Base-by-base conservation (phyloP, 768 basidiomycete species). In the Tremella mesenterica region DNA sequence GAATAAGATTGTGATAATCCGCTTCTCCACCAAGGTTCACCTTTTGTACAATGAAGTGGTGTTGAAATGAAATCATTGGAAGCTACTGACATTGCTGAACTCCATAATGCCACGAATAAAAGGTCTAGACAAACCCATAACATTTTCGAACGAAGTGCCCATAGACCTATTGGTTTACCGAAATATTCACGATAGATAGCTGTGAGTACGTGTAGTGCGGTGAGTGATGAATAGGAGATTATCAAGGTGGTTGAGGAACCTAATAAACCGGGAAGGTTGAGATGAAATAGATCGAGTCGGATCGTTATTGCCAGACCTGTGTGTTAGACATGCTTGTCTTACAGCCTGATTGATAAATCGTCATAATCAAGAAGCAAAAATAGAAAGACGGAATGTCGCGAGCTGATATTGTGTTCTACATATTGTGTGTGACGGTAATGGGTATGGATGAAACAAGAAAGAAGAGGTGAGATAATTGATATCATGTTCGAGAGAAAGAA, bases 91-190 rank as follows among this genome's bases (percentile, higher is more conserved):
- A 72, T 47, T 9, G 58, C 59, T 3, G 61, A 64, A 7, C 64
- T 66, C 73, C 73, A 74, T 1, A 74, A 52, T 0, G 59, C 69
- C 43, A 74, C 66, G 51, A 72, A 70, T 27, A 71, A 34, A 21
- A 74, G 58, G 50, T 74, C 73, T 14, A 71, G 52, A 39, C 70
- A 72, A n/a, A 70, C 69, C 64, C 69, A 74, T 12, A 72, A 48
- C 64, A 74, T 72, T 50, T 74, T 74, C 46, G 63, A 66, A 14
- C 67, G 57, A 18, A 74, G 59, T 18, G 64, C 66, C 73, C 73
- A 74, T 1, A 74, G 56, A 25, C 73, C 73, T 49, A 74, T 70
- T 2, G 73, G 73, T 57, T 59, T 61, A 29, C 70, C 70, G 43
- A 70, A 70, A 46, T 69, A 69, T 49, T 73, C 71, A 21, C 71